Conservation (phyloP, 129 eudicot genomes). For the Heracleum sosnowskyi region DNA sequence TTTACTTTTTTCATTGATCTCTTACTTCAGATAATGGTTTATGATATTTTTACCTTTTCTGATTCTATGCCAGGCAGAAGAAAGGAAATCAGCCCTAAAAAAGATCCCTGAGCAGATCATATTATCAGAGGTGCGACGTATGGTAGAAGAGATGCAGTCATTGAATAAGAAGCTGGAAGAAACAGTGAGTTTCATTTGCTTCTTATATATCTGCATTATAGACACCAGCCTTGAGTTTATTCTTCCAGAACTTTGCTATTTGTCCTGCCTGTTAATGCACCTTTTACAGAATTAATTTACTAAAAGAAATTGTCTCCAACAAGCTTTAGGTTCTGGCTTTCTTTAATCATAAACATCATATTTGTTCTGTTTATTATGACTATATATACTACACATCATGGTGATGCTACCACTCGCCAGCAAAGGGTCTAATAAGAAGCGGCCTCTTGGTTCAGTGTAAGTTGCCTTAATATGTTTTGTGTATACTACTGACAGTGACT, state of each 20-base stretch:
- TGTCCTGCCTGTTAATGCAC: neutral
- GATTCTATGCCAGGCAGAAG: slow-evolving; percentile 43
- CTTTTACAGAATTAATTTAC: neutral
- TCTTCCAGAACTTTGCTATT: neutral
- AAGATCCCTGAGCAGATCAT: slow-evolving; percentile 85
- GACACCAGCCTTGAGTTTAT: neutral
- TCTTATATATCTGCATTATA: neutral
- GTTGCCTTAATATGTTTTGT: neutral
- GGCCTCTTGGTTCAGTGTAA: neutral
- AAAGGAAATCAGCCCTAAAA: slow-evolving; percentile 46
- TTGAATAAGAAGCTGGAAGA: slow-evolving; percentile 80
- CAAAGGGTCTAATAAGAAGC: neutral
- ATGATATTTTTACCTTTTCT: neutral
- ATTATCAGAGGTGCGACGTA: slow-evolving; percentile 73
- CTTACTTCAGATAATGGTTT: neutral
- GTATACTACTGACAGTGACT: neutral
- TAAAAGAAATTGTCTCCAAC: neutral
- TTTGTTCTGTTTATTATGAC: neutral
- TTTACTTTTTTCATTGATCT: neutral
- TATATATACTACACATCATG: neutral
- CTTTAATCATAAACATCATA: neutral
- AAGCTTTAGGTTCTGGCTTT: neutral
- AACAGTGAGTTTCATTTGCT: slow-evolving; percentile 42
- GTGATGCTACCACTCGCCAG: neutral
- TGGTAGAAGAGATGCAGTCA: slow-evolving; percentile 92